Evolutionary conservation across 495 filamentous ascomycete species (phyloP), one percentile per base, ranked within the genome.

Genomic region (Xylaria intraflava): DNA sequence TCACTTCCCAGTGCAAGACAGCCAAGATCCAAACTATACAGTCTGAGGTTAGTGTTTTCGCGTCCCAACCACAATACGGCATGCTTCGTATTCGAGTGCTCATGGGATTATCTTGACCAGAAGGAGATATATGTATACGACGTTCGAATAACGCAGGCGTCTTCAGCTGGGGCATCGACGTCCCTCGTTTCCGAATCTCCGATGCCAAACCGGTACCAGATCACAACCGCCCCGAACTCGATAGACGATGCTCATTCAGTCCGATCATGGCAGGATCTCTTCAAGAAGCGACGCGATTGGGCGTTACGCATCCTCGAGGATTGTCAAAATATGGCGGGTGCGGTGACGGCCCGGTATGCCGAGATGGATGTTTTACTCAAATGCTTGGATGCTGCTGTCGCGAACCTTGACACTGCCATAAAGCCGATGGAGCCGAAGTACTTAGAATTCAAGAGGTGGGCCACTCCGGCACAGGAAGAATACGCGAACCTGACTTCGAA

Each of bases 81-180:
- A 33, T 26, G 22, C 26, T 19, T 14, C 8, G 22, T 29, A 24
- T 19, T 27, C 23, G 36, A 16, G 20, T 31, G 14, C 53, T 50
- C 4, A 51, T 19, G n/a, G 12, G 2, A 20, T 29, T 30, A 59
- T 45, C n/a, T 19, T 23, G 19, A 46, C 8, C 56, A 95, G 87
- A 86, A 79, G 53, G 89, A 95, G 65, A 83, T 96, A 55, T 94
- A 88, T 60, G 80, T 95, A 30, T 96, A 92, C 66, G 87, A 93
- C 67, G 80, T 83, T 48, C 81, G 83, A 57, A 80, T 83, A 61
- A 78, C 84, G 22, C 72, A 80, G 16, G 59, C 72, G 16, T 69
- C 72, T 30, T 69, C 73, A 41, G 57, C 68, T 39, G 63, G 62
- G 29, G 58, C 70, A 55, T 59, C 67, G 16, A 60, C 69, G 42